Conservation (phyloP, 495 filamentous ascomycete genomes). For the Neurospora sp. region DNA sequence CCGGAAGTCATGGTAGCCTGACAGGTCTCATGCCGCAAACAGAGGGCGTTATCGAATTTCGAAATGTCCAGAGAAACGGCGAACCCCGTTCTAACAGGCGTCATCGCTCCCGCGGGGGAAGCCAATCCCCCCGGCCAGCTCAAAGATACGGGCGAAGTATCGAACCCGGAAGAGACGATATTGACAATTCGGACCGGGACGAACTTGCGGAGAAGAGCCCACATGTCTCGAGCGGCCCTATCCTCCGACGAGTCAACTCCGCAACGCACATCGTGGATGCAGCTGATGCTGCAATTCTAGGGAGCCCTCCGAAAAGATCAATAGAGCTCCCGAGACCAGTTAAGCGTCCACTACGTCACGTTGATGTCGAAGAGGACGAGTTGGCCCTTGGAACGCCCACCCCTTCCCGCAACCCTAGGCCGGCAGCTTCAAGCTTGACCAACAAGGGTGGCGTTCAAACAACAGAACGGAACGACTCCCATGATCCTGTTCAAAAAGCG, state of each 20-base stretch:
- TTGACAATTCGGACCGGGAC: conserved; percentile 4
- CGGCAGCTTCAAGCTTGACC: not conserved
- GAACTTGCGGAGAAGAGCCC: conserved; percentile 1
- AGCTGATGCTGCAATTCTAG: conserved; percentile 9
- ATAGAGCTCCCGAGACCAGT: not conserved
- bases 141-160: not conserved
- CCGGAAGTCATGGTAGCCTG: conserved; percentile 12
- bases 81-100: conserved; percentile 4
- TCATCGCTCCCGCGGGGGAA: not conserved
- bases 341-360: conserved; percentile 1
- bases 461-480: conserved; percentile 1
- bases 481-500: not conserved
- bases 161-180: conserved; percentile 4
- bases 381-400: not conserved
- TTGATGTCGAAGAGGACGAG: conserved; percentile 4
- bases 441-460: not conserved
- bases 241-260: not conserved
- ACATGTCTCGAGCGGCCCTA: not conserved
- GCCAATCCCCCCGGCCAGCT: not conserved
- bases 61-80: conserved; percentile 1
- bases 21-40: conserved; percentile 5
- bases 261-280: not conserved
- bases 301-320: not conserved
- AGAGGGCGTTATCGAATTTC: conserved; percentile 14
- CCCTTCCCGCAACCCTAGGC: not conserved